A percentile compares a stretch with the other conserved stretches of the same genome.
phyloP scores from a whole-genome alignment of 495 filamentous ascomycete genomes.

The Penicillium coprophilum region DNA sequence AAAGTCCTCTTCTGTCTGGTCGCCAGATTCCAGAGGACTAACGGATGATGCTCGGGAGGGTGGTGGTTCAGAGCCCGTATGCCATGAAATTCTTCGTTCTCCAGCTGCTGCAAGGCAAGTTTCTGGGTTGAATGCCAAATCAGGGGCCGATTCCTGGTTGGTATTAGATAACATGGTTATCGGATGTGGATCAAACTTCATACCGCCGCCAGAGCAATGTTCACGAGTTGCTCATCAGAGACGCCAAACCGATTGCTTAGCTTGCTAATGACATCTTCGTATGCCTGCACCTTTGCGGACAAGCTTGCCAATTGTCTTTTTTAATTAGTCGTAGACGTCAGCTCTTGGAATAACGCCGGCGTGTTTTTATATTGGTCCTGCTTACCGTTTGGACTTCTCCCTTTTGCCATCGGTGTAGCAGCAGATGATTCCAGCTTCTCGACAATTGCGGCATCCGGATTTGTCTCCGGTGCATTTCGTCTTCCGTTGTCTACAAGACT shows the following conservation, averaged over 20 bases:
- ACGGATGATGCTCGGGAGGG: slow-evolving; percentile 31
- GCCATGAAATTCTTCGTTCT: slow-evolving; percentile 16
- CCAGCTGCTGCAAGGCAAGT: slow-evolving; percentile 4
- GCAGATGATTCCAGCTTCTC: slow-evolving; percentile 50
- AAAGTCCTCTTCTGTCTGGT: slow-evolving; percentile 59
- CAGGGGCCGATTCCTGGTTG: slow-evolving; percentile 30
- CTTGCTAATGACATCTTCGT: slow-evolving; percentile 46
- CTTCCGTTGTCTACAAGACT: slow-evolving; percentile 52
- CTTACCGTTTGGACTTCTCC: slow-evolving; percentile 56
- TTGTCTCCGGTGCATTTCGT: slow-evolving; percentile 59
- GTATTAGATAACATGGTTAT: slow-evolving; percentile 14
- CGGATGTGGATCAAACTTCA: slow-evolving; percentile 10
- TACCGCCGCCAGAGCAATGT: slow-evolving; percentile 37
- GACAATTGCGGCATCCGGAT: slow-evolving; percentile 56
- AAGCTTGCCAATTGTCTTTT: slow-evolving; percentile 50
- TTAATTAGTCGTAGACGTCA: neutral
- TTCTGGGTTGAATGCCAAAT: slow-evolving; percentile 23
- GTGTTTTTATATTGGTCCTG: neutral
- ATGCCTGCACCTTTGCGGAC: slow-evolving; percentile 48
- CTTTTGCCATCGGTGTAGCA: slow-evolving; percentile 58
- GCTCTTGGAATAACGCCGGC: neutral
- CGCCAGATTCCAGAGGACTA: slow-evolving; percentile 51
- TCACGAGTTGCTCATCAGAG: slow-evolving; percentile 43
- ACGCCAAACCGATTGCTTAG: slow-evolving; percentile 40
- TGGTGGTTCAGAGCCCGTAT: slow-evolving; percentile 24